Conservation (phyloP, 1,139 yeast genomes). For the Scheffersomyces parashehatae region DNA sequence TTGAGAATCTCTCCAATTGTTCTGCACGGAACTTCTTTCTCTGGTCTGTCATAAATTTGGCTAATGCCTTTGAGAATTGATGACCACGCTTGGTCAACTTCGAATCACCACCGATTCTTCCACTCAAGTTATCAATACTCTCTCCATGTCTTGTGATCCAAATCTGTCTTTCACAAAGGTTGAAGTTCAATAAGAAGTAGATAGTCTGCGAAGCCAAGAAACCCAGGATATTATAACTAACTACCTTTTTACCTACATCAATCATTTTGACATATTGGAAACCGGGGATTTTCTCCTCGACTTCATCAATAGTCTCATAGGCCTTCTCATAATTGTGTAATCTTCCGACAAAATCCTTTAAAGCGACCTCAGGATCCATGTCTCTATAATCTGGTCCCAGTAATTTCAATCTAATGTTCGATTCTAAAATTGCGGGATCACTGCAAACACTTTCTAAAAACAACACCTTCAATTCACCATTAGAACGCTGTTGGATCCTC, state of each 20-base stretch:
- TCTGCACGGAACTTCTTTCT: constrained; percentile 66
- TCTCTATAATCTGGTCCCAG: constrained; percentile 91
- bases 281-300: constrained; percentile 52
- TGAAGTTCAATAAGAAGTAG: constrained; percentile 85
- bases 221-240: constrained; percentile 88
- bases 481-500: constrained; percentile 67
- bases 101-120: constrained; percentile 93
- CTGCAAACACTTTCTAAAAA: constrained; percentile 88
- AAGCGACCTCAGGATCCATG: constrained; percentile 80
- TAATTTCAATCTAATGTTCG: constrained; percentile 79
- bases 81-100: constrained; percentile 75
- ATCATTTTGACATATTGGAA: constrained; percentile 93
- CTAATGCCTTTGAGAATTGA: constrained; percentile 69
- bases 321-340: constrained; percentile 84
- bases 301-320: constrained; percentile 85
- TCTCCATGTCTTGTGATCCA: constrained; percentile 98
- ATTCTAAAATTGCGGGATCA: constrained; percentile 72
- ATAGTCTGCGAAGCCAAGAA: constrained; percentile 92
- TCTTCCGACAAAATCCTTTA: constrained; percentile 80
- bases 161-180: constrained; percentile 85
- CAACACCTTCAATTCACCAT: constrained; percentile 75
- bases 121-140: constrained; percentile 77
- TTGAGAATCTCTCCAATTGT: constrained; percentile 57
- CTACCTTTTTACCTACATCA: constrained; percentile 92
- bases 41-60: constrained; percentile 73